phyloP scores from a whole-genome alignment of 1,284 basidiomycete species.

The Heterobasidion parviporum region DNA sequence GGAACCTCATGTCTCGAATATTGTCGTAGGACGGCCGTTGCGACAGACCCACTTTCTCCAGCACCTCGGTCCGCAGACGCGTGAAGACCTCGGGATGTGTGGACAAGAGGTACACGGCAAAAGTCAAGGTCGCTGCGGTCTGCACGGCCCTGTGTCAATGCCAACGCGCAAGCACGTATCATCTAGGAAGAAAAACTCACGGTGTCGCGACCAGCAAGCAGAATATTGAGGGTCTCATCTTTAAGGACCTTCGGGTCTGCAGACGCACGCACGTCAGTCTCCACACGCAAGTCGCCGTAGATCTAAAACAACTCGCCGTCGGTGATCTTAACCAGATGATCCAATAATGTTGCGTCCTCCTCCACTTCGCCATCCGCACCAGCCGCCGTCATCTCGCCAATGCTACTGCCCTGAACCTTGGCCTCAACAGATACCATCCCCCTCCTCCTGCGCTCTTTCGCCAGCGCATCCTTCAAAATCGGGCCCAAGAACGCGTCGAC shows the following conservation, averaged over 20 bases:
- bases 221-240: slow-evolving; percentile 32
- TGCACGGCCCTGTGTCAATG: neutral
- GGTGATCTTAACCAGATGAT: slow-evolving; percentile 28
- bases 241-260: slow-evolving; percentile 18
- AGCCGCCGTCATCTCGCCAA: neutral
- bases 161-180: neutral
- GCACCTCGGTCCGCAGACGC: neutral
- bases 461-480: slow-evolving; percentile 30
- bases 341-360: slow-evolving; percentile 26
- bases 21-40: neutral
- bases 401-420: neutral
- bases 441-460: slow-evolving; percentile 13
- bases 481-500: slow-evolving; percentile 34
- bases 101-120: neutral
- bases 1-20: neutral
- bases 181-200: slow-evolving; percentile 15
- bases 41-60: neutral
- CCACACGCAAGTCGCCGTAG: neutral
- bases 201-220: slow-evolving; percentile 33
- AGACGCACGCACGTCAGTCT: no score
- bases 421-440: neutral
- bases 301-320: slow-evolving; percentile 12
- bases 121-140: neutral
- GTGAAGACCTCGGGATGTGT: neutral
- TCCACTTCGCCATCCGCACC: slow-evolving; percentile 4